phyloP scores from a whole-genome alignment of 2,329 filamentous ascomycete genomes.

The Alternaria sp. region DNA sequence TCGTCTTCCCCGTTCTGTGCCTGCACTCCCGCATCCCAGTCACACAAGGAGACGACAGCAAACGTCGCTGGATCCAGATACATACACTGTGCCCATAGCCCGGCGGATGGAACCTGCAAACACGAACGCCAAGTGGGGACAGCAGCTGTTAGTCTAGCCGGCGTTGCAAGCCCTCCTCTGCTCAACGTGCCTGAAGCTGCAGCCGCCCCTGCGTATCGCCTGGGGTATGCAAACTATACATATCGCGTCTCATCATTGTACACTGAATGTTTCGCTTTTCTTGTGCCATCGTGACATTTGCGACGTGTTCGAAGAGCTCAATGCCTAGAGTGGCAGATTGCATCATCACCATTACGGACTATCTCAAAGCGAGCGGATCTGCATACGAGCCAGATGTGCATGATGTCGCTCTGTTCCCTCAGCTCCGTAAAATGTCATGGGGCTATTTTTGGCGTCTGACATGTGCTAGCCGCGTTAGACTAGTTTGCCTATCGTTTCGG shows the following conservation, averaged over 20 bases:
- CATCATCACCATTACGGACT: background rate
- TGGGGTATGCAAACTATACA: background rate
- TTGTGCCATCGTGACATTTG: background rate
- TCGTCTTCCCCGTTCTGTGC: background rate
- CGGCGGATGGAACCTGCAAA: slow-evolving; percentile 2
- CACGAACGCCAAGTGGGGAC: slow-evolving; percentile 11
- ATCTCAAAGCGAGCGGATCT: background rate
- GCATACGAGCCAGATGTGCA: background rate
- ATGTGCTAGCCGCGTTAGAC: slow-evolving; percentile 1
- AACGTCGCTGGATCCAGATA: background rate
- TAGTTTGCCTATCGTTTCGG: slow-evolving; percentile 1
- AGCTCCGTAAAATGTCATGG: slow-evolving; percentile 7
- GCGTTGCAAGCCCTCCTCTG: slow-evolving; percentile 12
- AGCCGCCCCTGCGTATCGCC: background rate
- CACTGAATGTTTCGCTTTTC: background rate
- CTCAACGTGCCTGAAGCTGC: background rate
- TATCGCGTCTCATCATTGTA: background rate
- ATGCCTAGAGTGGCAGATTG: background rate
- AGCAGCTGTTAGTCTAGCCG: slow-evolving; percentile 7
- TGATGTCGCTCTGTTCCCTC: slow-evolving; percentile 5
- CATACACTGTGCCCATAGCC: slow-evolving; percentile 1
- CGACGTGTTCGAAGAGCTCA: background rate
- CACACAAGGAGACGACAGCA: background rate
- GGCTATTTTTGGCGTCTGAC: slow-evolving; percentile 27
- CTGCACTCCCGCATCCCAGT: background rate